Evolutionary conservation across 2,329 filamentous ascomycete species (phyloP).

Genomic region (Calonectria leucothoes): DNA sequence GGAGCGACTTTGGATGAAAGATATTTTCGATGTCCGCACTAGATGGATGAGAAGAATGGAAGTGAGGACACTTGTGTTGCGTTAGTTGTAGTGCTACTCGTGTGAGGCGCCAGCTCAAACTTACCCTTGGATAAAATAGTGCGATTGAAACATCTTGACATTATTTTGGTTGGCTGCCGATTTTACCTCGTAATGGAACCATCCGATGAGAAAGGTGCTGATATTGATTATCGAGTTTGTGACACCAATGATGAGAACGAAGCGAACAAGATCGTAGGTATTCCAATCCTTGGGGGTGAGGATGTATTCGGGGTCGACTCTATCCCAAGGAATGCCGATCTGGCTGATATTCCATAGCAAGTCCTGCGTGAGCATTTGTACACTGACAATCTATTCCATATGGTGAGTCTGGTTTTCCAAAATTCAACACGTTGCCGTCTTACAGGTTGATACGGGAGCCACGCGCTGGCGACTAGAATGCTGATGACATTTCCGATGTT

Average conservation of each 20-base stretch:
- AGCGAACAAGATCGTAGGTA: constrained; percentile 42
- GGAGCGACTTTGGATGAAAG: not conserved
- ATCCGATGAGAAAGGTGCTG: not conserved
- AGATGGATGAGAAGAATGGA: not conserved
- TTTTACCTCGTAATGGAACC: not conserved
- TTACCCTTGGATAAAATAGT: constrained; percentile 10
- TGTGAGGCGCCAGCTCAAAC: not conserved
- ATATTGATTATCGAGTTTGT: constrained; percentile 31
- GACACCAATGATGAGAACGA: constrained; percentile 41
- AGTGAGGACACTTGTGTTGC: not conserved
- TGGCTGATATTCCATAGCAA: constrained; percentile 45
- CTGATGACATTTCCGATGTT: constrained; percentile 47
- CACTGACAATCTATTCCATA: constrained; percentile 36
- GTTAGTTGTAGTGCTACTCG: not conserved
- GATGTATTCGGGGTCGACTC: constrained; percentile 42
- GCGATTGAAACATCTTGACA: constrained; percentile 6
- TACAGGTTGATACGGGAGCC: constrained; percentile 38
- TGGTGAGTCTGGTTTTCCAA: constrained; percentile 6
- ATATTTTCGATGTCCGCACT: not conserved
- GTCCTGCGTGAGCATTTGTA: constrained; percentile 44
- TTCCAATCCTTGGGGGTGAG: constrained; percentile 41
- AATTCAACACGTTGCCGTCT: not conserved
- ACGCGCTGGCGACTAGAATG: constrained; percentile 41
- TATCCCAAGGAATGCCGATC: constrained; percentile 45
- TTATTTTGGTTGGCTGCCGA: not conserved